Evolutionary conservation across 1,284 basidiomycete genomes (phyloP).

Genomic region (Fomitopsis palustris): DNA sequence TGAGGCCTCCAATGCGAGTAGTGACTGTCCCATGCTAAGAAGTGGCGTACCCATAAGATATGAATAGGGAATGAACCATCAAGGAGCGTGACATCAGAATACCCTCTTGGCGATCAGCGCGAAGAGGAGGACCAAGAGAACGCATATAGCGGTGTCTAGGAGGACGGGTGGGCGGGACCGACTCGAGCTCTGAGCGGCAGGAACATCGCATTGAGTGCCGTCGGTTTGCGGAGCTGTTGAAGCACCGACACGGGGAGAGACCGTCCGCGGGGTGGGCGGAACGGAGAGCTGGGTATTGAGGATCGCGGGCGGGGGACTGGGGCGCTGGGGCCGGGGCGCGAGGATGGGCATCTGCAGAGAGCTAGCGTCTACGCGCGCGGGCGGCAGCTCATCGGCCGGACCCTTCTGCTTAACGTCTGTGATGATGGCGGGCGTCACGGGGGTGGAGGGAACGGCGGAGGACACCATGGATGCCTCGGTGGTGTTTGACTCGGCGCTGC

Average conservation of each 20-base stretch:
- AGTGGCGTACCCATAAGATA: background rate
- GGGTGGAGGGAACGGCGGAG: background rate
- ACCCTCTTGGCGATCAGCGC: slow-evolving; percentile 60
- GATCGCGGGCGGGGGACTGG: slow-evolving; percentile 20
- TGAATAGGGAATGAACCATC: background rate
- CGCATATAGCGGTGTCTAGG: slow-evolving; percentile 65
- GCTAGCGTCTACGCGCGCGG: slow-evolving; percentile 8
- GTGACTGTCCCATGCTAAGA: slow-evolving; percentile 1
- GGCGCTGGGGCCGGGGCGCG: slow-evolving; percentile 26
- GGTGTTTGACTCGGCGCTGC: background rate
- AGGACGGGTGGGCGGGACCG: slow-evolving; percentile 49
- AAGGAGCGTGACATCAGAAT: slow-evolving; percentile 32
- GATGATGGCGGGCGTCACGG: background rate
- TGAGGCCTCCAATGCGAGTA: background rate
- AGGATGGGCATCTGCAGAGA: slow-evolving; percentile 21
- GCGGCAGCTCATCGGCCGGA: slow-evolving; percentile 10
- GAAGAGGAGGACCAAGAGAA: slow-evolving; percentile 60
- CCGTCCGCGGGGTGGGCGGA: slow-evolving; percentile 6
- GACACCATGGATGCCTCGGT: background rate
- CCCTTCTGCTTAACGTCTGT: slow-evolving; percentile 1
- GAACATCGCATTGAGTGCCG: slow-evolving; percentile 13
- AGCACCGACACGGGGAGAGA: background rate
- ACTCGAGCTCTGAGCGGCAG: slow-evolving; percentile 19
- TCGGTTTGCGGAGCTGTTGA: slow-evolving; percentile 11
- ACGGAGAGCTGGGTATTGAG: slow-evolving; percentile 16